Percentiles rank a stretch among this genome's conserved stretches.
These are phyloP conservation scores for Lactarius quietus DNA, from an alignment of 768 basidiomycete genomes.

Conservation along the genomic window DNA sequence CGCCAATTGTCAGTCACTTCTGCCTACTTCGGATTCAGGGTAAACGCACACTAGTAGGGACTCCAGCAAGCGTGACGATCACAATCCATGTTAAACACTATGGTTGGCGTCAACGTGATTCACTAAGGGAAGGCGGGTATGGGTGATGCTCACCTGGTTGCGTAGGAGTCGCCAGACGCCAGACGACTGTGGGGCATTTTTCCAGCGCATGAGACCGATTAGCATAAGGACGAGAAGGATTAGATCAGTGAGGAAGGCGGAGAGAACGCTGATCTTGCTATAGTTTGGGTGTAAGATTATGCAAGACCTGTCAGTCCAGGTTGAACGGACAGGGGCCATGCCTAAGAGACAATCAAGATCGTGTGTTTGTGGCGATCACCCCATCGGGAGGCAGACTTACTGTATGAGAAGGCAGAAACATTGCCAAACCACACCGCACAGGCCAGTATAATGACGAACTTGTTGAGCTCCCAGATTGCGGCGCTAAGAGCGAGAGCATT, in stretches of 20 bases:
- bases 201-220: constrained; percentile 15
- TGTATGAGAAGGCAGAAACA: background rate
- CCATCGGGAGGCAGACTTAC: background rate
- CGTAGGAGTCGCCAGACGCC: constrained; percentile 13
- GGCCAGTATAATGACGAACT: background rate
- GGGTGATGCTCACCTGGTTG: constrained; percentile 7
- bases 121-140: background rate
- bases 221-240: constrained; percentile 20
- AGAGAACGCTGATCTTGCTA: constrained; percentile 4
- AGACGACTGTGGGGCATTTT: background rate
- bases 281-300: background rate
- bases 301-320: constrained; percentile 5
- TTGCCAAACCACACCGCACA: background rate
- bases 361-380: too few relatives aligned
- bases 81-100: constrained; percentile 14
- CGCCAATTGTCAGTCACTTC: background rate
- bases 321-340: background rate
- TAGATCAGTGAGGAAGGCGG: constrained; percentile 10
- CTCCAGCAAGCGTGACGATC: constrained; percentile 14
- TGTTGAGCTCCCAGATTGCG: constrained; percentile 16
- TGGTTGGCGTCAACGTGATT: background rate
- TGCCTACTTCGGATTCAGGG: background rate
- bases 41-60: constrained; percentile 16
- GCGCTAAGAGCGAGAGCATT: background rate
- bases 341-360: constrained; percentile 3